Evolutionary conservation across 192 early-diverging fungal species (phyloP).

Genomic region (Coemansia sp.): DNA sequence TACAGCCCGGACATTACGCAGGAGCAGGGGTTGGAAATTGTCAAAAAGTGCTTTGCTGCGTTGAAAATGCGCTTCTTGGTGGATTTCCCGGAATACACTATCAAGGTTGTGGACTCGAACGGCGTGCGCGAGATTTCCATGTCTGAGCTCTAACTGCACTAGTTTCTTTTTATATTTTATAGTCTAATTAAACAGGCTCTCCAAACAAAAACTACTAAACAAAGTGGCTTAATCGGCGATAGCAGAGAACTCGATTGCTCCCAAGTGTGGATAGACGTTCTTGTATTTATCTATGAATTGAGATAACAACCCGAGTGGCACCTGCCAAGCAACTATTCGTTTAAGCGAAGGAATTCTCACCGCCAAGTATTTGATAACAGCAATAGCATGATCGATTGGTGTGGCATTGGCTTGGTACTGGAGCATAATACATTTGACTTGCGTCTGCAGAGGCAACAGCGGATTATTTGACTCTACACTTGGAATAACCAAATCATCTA

Average conservation of each 20-base stretch:
- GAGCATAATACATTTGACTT: neutral
- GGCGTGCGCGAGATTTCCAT: slow-evolving; percentile 62
- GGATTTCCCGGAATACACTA: slow-evolving; percentile 77
- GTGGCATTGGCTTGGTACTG: neutral
- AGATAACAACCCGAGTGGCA: neutral
- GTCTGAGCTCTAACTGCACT: slow-evolving; percentile 6
- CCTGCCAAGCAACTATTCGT: neutral
- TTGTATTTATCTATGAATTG: neutral
- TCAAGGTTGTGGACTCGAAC: slow-evolving; percentile 86
- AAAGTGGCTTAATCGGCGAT: neutral
- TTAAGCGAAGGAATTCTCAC: neutral
- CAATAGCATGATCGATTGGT: neutral
- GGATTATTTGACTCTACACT: neutral
- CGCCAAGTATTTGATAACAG: neutral
- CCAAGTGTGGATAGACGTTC: slow-evolving; percentile 8
- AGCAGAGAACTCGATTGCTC: neutral
- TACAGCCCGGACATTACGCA: slow-evolving; percentile 77
- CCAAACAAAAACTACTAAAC: neutral
- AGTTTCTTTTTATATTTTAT: neutral
- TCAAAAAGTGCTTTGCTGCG: slow-evolving; percentile 82
- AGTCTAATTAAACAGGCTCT: neutral
- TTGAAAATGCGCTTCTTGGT: slow-evolving; percentile 82
- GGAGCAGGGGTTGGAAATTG: slow-evolving; percentile 80
- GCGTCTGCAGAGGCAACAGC: neutral
- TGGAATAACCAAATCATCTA: neutral